A percentile compares a stretch with the other conserved stretches of the same genome.
Conservation (phyloP, 768 basidiomycete genomes). For the Xerocomellus amylosporus region DNA sequence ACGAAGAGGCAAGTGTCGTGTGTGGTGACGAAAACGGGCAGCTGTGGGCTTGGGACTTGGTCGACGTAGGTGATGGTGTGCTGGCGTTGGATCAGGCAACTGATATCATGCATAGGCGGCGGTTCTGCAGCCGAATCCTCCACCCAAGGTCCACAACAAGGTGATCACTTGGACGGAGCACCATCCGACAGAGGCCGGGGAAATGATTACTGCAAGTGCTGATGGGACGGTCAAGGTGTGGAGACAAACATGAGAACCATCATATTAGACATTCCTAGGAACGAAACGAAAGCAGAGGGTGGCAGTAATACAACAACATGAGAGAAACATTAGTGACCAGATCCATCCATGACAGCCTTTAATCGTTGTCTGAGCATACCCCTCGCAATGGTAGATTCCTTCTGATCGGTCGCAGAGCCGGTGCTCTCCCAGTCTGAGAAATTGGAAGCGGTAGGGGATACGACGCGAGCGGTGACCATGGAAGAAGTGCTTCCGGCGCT, state of each 20-base stretch:
- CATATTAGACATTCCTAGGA: not conserved
- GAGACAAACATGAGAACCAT: constrained; percentile 44
- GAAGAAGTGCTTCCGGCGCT: constrained; percentile 17
- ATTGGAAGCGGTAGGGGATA: constrained; percentile 29
- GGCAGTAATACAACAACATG: constrained; percentile 28
- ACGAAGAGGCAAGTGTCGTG: constrained; percentile 76
- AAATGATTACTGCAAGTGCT: constrained; percentile 86
- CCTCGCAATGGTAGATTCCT: constrained; percentile 14
- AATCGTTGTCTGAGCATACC: constrained; percentile 29
- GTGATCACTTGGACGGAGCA: constrained; percentile 91
- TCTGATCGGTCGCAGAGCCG: constrained; percentile 22
- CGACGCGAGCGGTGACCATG: constrained; percentile 24
- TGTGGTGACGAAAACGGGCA: constrained; percentile 88
- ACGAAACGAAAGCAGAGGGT: not conserved
- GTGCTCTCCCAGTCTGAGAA: constrained; percentile 32
- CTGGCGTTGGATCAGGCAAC: not conserved
- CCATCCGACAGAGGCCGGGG: constrained; percentile 75
- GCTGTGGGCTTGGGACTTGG: constrained; percentile 91
- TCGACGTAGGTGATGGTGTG: constrained; percentile 59
- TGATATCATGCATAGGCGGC: constrained; percentile 53
- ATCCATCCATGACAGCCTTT: constrained; percentile 30
- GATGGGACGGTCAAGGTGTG: constrained; percentile 93
- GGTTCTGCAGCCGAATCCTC: constrained; percentile 66
- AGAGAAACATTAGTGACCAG: constrained; percentile 16
- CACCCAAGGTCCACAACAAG: constrained; percentile 76